A percentile compares a stretch with the other conserved stretches of the same genome.
phyloP scores from a whole-genome alignment of 2,329 filamentous ascomycete species.

The Nannizziopsis barbatae region DNA sequence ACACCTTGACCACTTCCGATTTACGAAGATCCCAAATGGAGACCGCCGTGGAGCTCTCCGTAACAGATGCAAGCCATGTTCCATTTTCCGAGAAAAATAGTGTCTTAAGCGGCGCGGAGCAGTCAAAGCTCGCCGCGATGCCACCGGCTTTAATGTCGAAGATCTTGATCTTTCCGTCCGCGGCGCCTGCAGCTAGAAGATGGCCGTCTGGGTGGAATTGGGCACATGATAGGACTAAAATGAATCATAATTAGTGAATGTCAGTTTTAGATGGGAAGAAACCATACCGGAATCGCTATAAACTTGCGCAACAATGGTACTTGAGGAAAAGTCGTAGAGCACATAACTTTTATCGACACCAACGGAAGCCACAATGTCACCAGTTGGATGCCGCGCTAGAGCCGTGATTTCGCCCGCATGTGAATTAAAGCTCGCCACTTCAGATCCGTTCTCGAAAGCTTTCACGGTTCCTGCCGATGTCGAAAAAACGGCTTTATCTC shows the following conservation, averaged over 20 bases:
- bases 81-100: conserved; percentile 92
- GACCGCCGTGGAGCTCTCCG: conserved; percentile 64
- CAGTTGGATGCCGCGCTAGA: conserved; percentile 70
- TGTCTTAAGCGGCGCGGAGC: conserved; percentile 56
- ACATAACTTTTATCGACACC: conserved; percentile 87
- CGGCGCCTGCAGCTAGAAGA: conserved; percentile 74
- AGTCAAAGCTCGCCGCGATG: conserved; percentile 61
- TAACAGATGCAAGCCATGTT: conserved; percentile 80
- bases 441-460: conserved; percentile 60
- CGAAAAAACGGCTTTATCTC: conserved; percentile 57
- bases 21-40: conserved; percentile 90
- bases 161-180: conserved; percentile 69
- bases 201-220: conserved; percentile 97
- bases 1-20: conserved; percentile 65
- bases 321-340: conserved; percentile 65
- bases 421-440: conserved; percentile 59
- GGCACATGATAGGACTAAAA: conserved; percentile 57
- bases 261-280: neutral
- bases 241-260: conserved; percentile 22
- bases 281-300: conserved; percentile 66
- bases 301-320: conserved; percentile 62
- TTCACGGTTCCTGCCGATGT: conserved; percentile 69
- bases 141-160: conserved; percentile 75
- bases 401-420: conserved; percentile 74
- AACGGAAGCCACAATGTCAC: conserved; percentile 72